Conservation (phyloP, 2,329 filamentous ascomycete genomes). For the Aspergillus sp. region DNA sequence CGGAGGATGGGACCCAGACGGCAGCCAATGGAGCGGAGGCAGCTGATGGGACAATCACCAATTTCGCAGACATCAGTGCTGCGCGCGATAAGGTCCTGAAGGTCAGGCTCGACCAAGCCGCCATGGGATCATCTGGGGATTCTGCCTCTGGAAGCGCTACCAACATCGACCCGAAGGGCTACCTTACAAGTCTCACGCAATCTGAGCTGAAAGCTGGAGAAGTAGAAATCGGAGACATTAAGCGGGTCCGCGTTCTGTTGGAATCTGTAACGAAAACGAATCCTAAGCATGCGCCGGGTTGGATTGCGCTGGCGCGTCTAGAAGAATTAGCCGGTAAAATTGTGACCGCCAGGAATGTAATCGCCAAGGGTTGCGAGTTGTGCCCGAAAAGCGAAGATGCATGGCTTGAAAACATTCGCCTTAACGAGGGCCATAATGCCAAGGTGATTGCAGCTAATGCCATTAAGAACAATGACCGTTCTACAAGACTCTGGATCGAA, state of each 20-base stretch:
- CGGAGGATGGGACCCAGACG: constrained; percentile 69
- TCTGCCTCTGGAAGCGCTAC: constrained; percentile 77
- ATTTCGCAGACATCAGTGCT: constrained; percentile 95
- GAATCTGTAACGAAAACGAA: constrained; percentile 98
- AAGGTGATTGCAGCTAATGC: constrained; percentile 94
- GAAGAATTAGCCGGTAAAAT: constrained; percentile 93
- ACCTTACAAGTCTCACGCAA: constrained; percentile 86
- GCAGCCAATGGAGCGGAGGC: constrained; percentile 50
- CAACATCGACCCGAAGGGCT: constrained; percentile 91
- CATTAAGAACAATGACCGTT: constrained; percentile 86
- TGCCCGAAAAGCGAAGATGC: constrained; percentile 94
- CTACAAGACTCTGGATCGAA: constrained; percentile 88
- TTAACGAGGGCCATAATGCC: constrained; percentile 89
- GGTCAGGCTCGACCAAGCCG: constrained; percentile 89
- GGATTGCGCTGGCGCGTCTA: constrained; percentile 89
- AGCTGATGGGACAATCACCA: constrained; percentile 87
- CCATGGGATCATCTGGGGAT: constrained; percentile 68
- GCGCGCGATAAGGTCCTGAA: constrained; percentile 94
- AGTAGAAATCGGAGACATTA: constrained; percentile 88
- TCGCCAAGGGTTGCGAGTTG: constrained; percentile 82
- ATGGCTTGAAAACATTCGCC: constrained; percentile 92
- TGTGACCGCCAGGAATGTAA: constrained; percentile 83
- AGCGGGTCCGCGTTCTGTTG: constrained; percentile 86
- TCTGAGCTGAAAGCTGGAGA: constrained; percentile 77
- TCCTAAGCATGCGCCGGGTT: constrained; percentile 88